Evolutionary conservation across 352 stramenopile genomes (phyloP), one percentile per base, ranked within the genome.

Genomic region (Elongisporangium anandrum): DNA sequence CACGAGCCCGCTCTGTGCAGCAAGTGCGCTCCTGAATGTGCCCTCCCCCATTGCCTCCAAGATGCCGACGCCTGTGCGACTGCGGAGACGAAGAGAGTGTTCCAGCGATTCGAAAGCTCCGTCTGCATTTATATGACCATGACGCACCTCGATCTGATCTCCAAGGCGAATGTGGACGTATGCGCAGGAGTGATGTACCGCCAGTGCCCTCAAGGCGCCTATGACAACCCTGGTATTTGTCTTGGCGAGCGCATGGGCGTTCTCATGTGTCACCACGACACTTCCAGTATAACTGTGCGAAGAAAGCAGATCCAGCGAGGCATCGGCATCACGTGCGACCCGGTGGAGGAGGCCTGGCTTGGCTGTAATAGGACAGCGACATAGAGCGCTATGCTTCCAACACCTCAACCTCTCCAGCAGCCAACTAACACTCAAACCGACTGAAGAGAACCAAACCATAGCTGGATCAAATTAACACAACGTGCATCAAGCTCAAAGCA

Each of bases 331-430:
- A 29, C 16, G 0, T 81, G 69, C 23, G 57, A 81, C 16, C 58
- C 59, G 0, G 45, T 59, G 3, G 2, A 60, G 0, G 74, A 84
- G 49, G 66, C 71, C 1, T 81, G 72, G 72, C 59, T 81, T 0
- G 69, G 69, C 10, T 82, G 70, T 23, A 59, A 66, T n/a, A n/a
- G n/a, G n/a, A n/a, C n/a, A n/a, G n/a, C n/a, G n/a, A n/a, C n/a
- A n/a, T n/a, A n/a, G n/a, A n/a, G n/a, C n/a, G n/a, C n/a, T n/a
- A n/a, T n/a, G n/a, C n/a, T n/a, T n/a, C n/a, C n/a, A n/a, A n/a
- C n/a, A n/a, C n/a, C n/a, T n/a, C n/a, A n/a, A n/a, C n/a, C n/a
- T n/a, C n/a, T n/a, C n/a, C n/a, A n/a, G n/a, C n/a, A n/a, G n/a
- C n/a, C n/a, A n/a, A n/a, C n/a, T n/a, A n/a, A n/a, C n/a, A n/a